A percentile compares a stretch with the other conserved stretches of the same genome.
These are phyloP conservation scores for Colletotrichum simmondsii DNA, from an alignment of 2,329 filamentous ascomycete genomes.

Conservation along the genomic window DNA sequence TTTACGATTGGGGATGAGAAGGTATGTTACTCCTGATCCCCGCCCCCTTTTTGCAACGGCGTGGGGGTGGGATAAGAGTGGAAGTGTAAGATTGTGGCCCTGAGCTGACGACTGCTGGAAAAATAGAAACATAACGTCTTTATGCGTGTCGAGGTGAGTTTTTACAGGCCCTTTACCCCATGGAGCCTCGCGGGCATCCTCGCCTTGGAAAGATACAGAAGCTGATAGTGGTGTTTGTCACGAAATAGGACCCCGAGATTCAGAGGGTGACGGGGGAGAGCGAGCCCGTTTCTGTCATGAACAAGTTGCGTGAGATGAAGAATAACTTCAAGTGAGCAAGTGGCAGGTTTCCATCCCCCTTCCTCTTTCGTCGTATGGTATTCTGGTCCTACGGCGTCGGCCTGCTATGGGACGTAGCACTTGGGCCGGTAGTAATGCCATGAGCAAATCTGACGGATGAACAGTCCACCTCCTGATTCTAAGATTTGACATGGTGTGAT, in stretches of 20 bases:
- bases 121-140: constrained; percentile 91
- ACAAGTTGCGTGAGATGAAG: constrained; percentile 89
- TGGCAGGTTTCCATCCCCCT: constrained; percentile 28
- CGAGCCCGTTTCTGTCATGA: constrained; percentile 86
- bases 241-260: constrained; percentile 77
- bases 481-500: constrained; percentile 43
- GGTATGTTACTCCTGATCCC: constrained; percentile 56
- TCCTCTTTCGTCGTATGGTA: not conserved
- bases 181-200: not conserved
- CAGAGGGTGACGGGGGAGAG: constrained; percentile 86
- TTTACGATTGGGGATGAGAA: constrained; percentile 99
- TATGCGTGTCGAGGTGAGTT: constrained; percentile 83
- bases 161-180: not conserved
- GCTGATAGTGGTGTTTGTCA: too few relatives aligned
- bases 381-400: not conserved
- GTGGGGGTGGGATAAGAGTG: too few relatives aligned
- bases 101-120: constrained; percentile 19
- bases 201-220: too few relatives aligned
- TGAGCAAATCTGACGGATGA: not conserved
- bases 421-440: not conserved
- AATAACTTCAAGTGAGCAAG: constrained; percentile 74
- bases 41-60: not conserved
- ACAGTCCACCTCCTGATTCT: constrained; percentile 43
- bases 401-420: not conserved
- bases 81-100: too few relatives aligned